Percentiles rank a stretch among this genome's conserved stretches.
phyloP scores from a whole-genome alignment of 2,329 filamentous ascomycete species.

The Fusarium graminum region DNA sequence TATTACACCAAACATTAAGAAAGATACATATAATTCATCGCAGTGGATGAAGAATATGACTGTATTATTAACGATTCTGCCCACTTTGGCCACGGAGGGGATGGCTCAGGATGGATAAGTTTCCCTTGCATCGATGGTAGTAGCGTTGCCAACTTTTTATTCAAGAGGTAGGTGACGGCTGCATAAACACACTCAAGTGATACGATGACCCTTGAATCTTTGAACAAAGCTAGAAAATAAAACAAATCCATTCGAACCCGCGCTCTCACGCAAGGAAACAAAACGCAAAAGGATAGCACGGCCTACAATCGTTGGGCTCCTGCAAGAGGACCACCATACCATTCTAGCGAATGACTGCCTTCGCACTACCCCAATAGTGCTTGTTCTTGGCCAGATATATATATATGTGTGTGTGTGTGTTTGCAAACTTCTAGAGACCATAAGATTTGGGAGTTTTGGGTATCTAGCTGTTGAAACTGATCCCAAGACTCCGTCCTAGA shows the following conservation, averaged over 20 bases:
- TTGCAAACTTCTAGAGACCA: too few relatives aligned
- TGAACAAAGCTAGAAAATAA: neutral
- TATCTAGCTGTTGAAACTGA: too few relatives aligned
- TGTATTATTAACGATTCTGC: too few relatives aligned
- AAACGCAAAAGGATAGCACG: neutral
- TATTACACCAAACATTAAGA: conserved; percentile 65
- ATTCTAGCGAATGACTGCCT: too few relatives aligned
- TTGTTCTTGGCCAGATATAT: too few relatives aligned
- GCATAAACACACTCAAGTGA: neutral
- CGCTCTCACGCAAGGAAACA: neutral
- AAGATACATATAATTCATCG: neutral
- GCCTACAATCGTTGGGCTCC: neutral
- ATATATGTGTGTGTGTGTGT: too few relatives aligned
- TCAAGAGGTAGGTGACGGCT: neutral
- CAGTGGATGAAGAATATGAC: neutral
- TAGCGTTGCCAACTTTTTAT: neutral
- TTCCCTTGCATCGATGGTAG: neutral
- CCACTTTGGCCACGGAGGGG: neutral
- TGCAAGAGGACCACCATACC: neutral
- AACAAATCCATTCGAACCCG: neutral
- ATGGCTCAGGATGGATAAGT: neutral
- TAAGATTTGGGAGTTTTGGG: too few relatives aligned
- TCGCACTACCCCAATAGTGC: neutral
- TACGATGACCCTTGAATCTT: neutral
- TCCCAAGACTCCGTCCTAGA: too few relatives aligned